Conservation (phyloP, 1,284 basidiomycete species). For the Ceratobasidium sp. region DNA sequence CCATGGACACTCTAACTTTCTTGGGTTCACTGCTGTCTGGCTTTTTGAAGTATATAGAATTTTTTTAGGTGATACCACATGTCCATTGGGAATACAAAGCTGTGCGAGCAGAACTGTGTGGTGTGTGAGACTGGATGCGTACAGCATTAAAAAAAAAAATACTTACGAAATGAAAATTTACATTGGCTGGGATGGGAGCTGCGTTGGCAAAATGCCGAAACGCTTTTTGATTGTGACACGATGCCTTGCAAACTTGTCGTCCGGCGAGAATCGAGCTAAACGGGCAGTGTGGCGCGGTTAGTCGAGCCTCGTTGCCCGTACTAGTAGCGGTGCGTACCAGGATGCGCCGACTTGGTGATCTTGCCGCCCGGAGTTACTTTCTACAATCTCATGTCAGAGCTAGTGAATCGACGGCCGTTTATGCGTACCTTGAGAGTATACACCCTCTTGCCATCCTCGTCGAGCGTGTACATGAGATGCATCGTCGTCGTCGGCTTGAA, state of each 20-base stretch:
- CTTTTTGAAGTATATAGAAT: neutral
- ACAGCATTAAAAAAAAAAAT: no score
- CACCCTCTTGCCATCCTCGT: conserved; percentile 77
- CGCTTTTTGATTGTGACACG: conserved; percentile 95
- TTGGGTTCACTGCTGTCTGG: conserved; percentile 7
- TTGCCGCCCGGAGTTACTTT: conserved; percentile 82
- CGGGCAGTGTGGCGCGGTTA: conserved; percentile 1
- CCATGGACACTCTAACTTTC: conserved; percentile 7
- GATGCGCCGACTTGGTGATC: conserved; percentile 92
- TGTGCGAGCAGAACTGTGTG: neutral
- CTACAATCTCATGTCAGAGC: conserved; percentile 52
- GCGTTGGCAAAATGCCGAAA: conserved; percentile 83
- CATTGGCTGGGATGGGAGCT: conserved; percentile 87
- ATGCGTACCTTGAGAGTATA: conserved; percentile 86
- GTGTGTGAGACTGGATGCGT: neutral
- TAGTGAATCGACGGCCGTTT: neutral
- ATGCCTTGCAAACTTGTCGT: conserved; percentile 97
- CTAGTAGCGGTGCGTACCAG: conserved; percentile 67
- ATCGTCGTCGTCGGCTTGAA: conserved; percentile 56
- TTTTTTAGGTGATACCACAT: conserved; percentile 1
- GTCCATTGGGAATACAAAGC: neutral
- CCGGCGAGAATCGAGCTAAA: conserved; percentile 93
- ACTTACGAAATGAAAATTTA: conserved; percentile 51
- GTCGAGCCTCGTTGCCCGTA: neutral
- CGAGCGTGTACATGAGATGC: conserved; percentile 94